phyloP scores from a whole-genome alignment of 2,329 filamentous ascomycete genomes.

The Chrysosporium keratinophilum region DNA sequence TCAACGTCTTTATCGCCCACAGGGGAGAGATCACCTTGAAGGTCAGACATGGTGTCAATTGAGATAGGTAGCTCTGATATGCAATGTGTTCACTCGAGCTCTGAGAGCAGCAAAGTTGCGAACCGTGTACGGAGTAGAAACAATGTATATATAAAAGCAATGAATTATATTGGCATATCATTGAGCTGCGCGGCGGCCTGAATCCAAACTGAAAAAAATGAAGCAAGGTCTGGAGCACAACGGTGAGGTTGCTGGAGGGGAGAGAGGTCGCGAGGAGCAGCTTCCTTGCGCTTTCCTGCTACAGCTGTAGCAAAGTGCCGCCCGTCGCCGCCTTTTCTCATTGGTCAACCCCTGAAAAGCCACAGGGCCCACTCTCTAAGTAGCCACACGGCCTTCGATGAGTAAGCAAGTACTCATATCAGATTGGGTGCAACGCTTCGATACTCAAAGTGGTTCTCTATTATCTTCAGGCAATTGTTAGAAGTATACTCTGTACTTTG shows the following conservation, averaged over 20 bases:
- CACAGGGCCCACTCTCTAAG: background rate
- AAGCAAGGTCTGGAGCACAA: background rate
- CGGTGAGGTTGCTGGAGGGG: background rate
- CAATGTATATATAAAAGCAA: too few species aligned
- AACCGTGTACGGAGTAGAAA: too few species aligned
- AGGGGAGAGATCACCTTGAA: conserved; percentile 12
- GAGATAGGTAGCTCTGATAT: background rate
- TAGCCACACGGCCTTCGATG: background rate
- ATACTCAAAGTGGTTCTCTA: too few species aligned
- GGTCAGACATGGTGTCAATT: conserved; percentile 10
- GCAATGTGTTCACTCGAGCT: background rate
- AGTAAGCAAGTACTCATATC: background rate
- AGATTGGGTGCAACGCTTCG: background rate
- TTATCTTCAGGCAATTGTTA: background rate
- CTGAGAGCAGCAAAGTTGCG: background rate
- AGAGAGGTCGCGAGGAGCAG: background rate
- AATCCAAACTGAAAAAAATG: too few species aligned
- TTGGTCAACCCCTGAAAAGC: background rate
- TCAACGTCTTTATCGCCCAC: conserved; percentile 20
- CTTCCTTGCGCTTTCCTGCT: background rate
- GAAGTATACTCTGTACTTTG: background rate
- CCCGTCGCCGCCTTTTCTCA: background rate
- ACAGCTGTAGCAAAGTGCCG: background rate
- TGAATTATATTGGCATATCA: too few species aligned
- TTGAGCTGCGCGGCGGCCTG: background rate